Base-by-base conservation (phyloP, 768 basidiomycete species). In the Auriscalpium microsporum region DNA sequence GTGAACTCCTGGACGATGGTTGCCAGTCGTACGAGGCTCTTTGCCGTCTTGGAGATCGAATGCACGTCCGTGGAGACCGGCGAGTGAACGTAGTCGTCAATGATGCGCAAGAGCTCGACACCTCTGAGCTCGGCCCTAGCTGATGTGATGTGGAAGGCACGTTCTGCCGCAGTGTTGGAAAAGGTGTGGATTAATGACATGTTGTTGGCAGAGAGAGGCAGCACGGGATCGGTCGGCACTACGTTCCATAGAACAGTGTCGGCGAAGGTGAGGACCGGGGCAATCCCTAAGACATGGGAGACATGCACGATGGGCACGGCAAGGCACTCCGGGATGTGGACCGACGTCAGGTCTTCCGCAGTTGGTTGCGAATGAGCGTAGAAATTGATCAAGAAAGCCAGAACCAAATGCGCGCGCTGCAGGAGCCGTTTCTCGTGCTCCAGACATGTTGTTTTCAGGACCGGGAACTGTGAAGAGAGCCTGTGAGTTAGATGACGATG, bases 171-270 rank as follows among this genome's bases (percentile, higher is more conserved):
- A 10, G 88, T 87, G 37, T 81, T 81, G n/a, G 94, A 93, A 73
- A 98, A 96, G 45, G 80, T 64, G 61, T 86, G 79, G 54, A 76
- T 72, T 62, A 86, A 81, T 17, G 78, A 82, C 65, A 94, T 83
- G 72, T 96, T 97, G 61, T 81, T 78, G 48, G 77, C 65, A 47
- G 86, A 80, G 33, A 83, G 71, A 45, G 88, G 86, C 38, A 75
- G 67, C 19, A 69, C 68, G 21, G 84, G 74, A 64, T 86, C 74
- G 53, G 79, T 66, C 45, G 81, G 73, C 38, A 82, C 81, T 78
- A 81, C 87, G 67, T 97, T 96, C 91, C 92, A 99, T 1, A 98
- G 78, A 13, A 99, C 94, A 16, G 90, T 93, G 67, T 96, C 95
- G 28, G 94, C 90, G 66, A 93, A 99, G 0, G 94, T 99, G 60